A percentile compares a stretch with the other conserved stretches of the same genome.
Evolutionary conservation across 2,329 filamentous ascomycete genomes (phyloP).

Genomic region (Penicillium brasilianum): DNA sequence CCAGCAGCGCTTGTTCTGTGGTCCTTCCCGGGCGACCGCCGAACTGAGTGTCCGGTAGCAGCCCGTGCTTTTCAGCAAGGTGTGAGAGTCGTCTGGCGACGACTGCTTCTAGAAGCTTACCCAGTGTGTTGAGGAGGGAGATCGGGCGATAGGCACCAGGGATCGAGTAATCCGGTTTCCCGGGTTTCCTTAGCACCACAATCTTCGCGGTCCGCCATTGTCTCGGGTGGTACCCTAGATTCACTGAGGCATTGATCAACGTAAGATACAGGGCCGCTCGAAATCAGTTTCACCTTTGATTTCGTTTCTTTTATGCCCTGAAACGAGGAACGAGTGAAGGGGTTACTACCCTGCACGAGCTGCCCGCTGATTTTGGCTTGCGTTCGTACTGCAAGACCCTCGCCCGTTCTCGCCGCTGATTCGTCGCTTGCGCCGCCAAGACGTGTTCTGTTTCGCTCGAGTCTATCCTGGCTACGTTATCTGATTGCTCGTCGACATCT

Average conservation of each 20-base stretch:
- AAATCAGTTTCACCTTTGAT: too few species aligned
- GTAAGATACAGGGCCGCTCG: too few species aligned
- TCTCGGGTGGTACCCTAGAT: slow-evolving; percentile 26
- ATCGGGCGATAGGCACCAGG: slow-evolving; percentile 34
- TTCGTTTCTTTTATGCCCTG: too few species aligned
- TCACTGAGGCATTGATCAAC: slow-evolving; percentile 3
- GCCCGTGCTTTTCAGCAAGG: slow-evolving; percentile 17
- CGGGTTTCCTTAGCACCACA: slow-evolving; percentile 32
- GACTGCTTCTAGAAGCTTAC: slow-evolving; percentile 30
- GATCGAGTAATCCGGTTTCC: slow-evolving; percentile 33
- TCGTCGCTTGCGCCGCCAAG: not conserved
- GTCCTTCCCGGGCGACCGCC: slow-evolving; percentile 22
- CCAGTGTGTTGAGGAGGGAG: slow-evolving; percentile 32
- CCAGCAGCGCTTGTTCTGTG: slow-evolving; percentile 20
- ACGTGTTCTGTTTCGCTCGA: not conserved
- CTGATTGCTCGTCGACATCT: not conserved
- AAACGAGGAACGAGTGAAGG: not conserved
- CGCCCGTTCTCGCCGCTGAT: not conserved
- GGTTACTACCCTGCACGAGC: not conserved
- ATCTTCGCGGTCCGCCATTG: slow-evolving; percentile 28
- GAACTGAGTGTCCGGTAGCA: slow-evolving; percentile 23
- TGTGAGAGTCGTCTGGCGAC: slow-evolving; percentile 21
- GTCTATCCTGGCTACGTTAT: not conserved
- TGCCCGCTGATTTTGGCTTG: not conserved
- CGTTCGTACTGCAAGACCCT: not conserved